Percentiles rank a stretch among this genome's conserved stretches.
Conservation (phyloP, 176 grass and related monocot species). For the Leersia perrieri region DNA sequence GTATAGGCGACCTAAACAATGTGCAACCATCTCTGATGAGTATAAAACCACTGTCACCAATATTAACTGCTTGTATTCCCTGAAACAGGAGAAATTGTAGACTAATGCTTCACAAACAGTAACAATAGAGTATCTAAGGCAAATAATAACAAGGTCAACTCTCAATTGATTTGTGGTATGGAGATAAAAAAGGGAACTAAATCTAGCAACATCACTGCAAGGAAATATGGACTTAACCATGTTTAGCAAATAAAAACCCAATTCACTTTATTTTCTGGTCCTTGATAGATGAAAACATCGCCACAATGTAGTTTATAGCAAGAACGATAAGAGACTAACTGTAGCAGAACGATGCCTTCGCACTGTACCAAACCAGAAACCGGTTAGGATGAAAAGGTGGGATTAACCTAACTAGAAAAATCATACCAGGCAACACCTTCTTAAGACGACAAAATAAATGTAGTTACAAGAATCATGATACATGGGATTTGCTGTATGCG, state of each 20-base stretch:
- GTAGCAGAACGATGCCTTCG: too few relatives aligned
- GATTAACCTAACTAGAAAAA: too few relatives aligned
- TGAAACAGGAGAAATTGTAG: slow-evolving; percentile 22
- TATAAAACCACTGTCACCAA: slow-evolving; percentile 73
- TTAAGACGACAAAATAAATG: too few relatives aligned
- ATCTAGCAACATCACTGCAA: background rate
- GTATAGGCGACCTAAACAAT: slow-evolving; percentile 61
- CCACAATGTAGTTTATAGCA: too few relatives aligned
- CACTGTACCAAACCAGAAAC: too few relatives aligned
- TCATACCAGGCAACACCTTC: too few relatives aligned
- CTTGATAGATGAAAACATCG: too few relatives aligned
- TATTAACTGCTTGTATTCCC: slow-evolving; percentile 64
- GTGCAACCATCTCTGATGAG: slow-evolving; percentile 71
- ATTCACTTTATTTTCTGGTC: background rate
- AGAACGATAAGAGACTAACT: too few relatives aligned
- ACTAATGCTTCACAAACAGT: background rate
- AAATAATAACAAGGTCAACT: background rate
- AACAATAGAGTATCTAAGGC: background rate
- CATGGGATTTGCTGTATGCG: too few relatives aligned
- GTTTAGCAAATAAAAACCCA: background rate
- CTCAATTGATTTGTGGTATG: background rate
- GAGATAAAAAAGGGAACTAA: background rate
- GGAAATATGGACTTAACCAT: background rate
- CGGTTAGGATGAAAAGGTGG: too few relatives aligned
- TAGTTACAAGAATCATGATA: too few relatives aligned